Percentiles rank a stretch among this genome's conserved stretches.
phyloP scores from a whole-genome alignment of 1,284 basidiomycete species.

The Garcileccinum viscosum region DNA sequence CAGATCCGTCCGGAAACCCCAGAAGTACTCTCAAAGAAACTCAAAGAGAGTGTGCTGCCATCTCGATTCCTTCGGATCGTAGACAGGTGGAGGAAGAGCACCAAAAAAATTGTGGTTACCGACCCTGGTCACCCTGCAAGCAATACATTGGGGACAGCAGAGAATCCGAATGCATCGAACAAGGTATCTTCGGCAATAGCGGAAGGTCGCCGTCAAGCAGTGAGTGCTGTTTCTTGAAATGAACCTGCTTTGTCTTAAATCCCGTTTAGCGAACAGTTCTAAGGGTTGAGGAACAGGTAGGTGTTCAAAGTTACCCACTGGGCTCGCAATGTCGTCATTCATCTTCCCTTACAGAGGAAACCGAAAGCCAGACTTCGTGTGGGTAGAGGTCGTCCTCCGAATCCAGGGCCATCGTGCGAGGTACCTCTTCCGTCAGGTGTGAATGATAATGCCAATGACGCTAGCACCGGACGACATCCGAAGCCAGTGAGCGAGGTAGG shows the following conservation, averaged over 20 bases:
- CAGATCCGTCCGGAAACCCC: not conserved
- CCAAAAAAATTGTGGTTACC: not conserved
- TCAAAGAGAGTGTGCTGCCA: not conserved
- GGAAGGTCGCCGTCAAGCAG: not conserved
- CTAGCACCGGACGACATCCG: not conserved
- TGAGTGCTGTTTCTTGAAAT: not conserved
- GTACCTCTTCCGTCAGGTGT: not conserved
- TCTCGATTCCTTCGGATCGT: not conserved
- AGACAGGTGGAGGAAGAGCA: not conserved
- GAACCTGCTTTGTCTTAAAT: not conserved
- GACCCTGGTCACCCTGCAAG: not conserved
- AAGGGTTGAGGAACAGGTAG: not conserved
- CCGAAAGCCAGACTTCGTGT: not conserved
- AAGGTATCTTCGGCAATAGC: not conserved
- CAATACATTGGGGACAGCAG: not conserved
- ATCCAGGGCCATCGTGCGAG: too few relatives aligned
- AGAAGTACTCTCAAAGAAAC: not conserved
- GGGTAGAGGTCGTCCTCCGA: not conserved
- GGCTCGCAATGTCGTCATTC: not conserved
- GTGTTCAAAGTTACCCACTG: not conserved
- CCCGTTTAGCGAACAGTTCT: not conserved
- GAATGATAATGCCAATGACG: not conserved
- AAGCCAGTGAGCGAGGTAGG: not conserved
- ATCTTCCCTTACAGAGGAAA: not conserved
- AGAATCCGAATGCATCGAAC: not conserved